Base-by-base conservation (phyloP, 495 filamentous ascomycete genomes). In the Glutinoglossum americanum region DNA sequence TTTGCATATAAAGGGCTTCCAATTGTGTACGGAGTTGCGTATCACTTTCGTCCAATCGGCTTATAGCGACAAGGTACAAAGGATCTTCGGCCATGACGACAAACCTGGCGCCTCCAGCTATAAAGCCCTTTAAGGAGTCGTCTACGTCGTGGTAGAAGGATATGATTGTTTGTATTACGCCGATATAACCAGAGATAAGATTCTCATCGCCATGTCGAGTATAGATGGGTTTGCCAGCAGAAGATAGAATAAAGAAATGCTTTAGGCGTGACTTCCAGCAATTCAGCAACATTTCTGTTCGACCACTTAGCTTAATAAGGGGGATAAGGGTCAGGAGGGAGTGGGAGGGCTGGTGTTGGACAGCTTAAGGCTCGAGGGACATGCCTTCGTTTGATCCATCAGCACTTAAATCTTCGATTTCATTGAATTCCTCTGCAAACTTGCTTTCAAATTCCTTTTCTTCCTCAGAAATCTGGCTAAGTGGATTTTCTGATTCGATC, bases 211-310 rank as follows among this genome's bases (percentile, higher is more conserved):
- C 93, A 66, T 99, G 88, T 57, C 93, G 76, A 59, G 87, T 95
- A 69, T 88, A 99, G 39, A 99, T 90, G 4, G 93, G 93, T 66
- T 99, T 99, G n/a, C 93, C 93, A 32, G 93, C 92, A 11, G 87
- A 87, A 1, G 93, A 96, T 0, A 99, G 73, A 63, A 99, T 94
- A 62, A 99, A 74, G 65, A 92, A 99, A 68, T 99, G 92, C 66
- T 99, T 99, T 60, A 87, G 73, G 66, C 94, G 93, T 23, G 83
- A 76, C 66, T 86, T 87, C 86, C 85, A 94, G 59, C 79, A 73
- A 26, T 73, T 67, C 48, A 93, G 71, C 35, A 89, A 72, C 10
- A 63, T 41, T 61, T 69, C 69, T 67, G 63, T 62, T 23, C 17
- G 19, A 39, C 23, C 0, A 0, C 13, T 59, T 30, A 55, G 57